Conservation (phyloP, 352 stramenopile genomes). For the Globisporangium barbulae region DNA sequence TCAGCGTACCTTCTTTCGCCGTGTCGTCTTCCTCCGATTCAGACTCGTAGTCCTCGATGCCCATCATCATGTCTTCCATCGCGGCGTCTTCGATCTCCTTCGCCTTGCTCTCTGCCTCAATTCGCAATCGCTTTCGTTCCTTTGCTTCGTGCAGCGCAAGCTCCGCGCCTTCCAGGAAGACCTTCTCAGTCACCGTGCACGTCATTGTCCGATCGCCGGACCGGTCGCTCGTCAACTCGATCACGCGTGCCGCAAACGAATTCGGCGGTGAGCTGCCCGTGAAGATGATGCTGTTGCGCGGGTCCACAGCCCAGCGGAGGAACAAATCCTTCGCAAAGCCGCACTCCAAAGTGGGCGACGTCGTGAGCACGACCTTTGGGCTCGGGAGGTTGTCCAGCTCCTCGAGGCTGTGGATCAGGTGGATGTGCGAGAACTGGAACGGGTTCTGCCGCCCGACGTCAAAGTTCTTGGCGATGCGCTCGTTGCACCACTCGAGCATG, state of each 20-base stretch:
- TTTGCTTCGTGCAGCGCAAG: slow-evolving; percentile 86
- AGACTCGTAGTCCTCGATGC: slow-evolving; percentile 87
- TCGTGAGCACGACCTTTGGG: slow-evolving; percentile 84
- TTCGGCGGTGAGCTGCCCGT: slow-evolving; percentile 55
- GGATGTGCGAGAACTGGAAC: slow-evolving; percentile 89
- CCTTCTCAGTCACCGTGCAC: slow-evolving; percentile 59
- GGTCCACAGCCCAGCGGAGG: slow-evolving; percentile 72
- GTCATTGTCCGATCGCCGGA: slow-evolving; percentile 47
- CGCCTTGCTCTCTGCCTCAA: slow-evolving; percentile 84
- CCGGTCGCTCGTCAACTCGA: slow-evolving; percentile 51
- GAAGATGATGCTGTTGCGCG: slow-evolving; percentile 84
- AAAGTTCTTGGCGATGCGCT: slow-evolving; percentile 89
- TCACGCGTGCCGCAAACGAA: slow-evolving; percentile 68
- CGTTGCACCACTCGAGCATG: slow-evolving; percentile 90
- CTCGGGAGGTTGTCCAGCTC: slow-evolving; percentile 83
- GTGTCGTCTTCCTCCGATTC: slow-evolving; percentile 75
- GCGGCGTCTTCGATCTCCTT: slow-evolving; percentile 87
- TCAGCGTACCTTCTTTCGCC: slow-evolving; percentile 48
- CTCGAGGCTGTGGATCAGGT: slow-evolving; percentile 83
- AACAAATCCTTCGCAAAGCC: slow-evolving; percentile 86
- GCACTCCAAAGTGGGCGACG: slow-evolving; percentile 74
- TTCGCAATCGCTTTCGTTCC: slow-evolving; percentile 73
- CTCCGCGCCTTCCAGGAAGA: slow-evolving; percentile 82
- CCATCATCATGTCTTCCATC: slow-evolving; percentile 92
- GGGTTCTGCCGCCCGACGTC: slow-evolving; percentile 85